Percentiles rank a stretch among this genome's conserved stretches.
These are phyloP conservation scores for Verbena officinalis DNA, from an alignment of 257 asterid genomes.

Conservation along the genomic window DNA sequence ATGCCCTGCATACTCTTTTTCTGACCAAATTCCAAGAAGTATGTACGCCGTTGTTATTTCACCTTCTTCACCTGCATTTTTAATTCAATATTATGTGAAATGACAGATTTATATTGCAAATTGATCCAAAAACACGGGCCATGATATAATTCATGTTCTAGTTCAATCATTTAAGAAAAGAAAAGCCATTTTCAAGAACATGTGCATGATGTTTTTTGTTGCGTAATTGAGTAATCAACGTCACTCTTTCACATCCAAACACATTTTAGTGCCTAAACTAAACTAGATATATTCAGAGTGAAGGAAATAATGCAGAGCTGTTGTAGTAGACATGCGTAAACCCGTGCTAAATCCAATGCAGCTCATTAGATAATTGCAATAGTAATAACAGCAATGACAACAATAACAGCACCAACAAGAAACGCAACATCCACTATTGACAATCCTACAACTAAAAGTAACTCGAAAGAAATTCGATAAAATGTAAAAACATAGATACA, in stretches of 20 bases:
- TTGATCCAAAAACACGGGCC: conserved; percentile 1
- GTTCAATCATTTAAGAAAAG: background rate
- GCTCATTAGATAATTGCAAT: no score
- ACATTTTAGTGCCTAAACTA: background rate
- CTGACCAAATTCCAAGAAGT: conserved; percentile 85
- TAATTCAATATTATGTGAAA: conserved; percentile 4
- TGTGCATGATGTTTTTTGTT: no score
- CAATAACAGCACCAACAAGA: no score
- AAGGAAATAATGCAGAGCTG: background rate
- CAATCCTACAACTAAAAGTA: conserved; percentile 10
- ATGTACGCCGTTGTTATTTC: conserved; percentile 74
- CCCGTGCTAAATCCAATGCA: background rate
- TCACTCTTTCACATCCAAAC: conserved; percentile 4
- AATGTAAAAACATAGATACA: background rate
- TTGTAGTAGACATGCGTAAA: background rate
- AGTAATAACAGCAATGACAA: no score
- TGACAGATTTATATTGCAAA: background rate
- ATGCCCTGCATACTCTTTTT: conserved; percentile 78
- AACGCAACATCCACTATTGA: conserved; percentile 1
- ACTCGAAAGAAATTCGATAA: background rate
- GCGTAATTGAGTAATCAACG: background rate
- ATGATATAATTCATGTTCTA: background rate
- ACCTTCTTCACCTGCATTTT: conserved; percentile 74
- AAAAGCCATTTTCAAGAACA: no score
- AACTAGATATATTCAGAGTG: background rate